A percentile compares a stretch with the other conserved stretches of the same genome.
These are phyloP conservation scores for Cyclostephanos invisitatus DNA, from an alignment of 108 stramenopile genomes.

Conservation along the genomic window DNA sequence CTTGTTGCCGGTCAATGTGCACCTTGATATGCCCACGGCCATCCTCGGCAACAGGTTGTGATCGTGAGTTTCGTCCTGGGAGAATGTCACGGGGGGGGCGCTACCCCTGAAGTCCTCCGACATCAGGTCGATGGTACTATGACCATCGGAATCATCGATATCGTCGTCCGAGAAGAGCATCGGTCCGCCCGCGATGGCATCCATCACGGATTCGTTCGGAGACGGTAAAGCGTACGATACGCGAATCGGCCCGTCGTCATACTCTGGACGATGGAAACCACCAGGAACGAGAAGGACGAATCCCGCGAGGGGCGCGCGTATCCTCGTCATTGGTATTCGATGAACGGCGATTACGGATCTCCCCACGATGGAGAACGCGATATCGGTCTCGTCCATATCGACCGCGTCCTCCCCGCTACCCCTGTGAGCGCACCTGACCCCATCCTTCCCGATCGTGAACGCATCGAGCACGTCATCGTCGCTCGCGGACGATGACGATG, in stretches of 20 bases:
- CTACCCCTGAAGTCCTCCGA: conserved; percentile 40
- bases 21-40: conserved; percentile 35
- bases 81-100: conserved; percentile 48
- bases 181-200: conserved; percentile 48
- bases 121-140: conserved; percentile 13
- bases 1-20: conserved; percentile 12
- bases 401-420: conserved; percentile 13
- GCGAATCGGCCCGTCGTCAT: conserved; percentile 7
- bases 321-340: background rate
- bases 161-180: conserved; percentile 32
- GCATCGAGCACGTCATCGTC: background rate
- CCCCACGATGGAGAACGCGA: conserved; percentile 38
- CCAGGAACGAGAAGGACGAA: conserved; percentile 8
- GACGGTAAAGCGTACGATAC: conserved; percentile 15
- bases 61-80: conserved; percentile 50
- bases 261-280: background rate
- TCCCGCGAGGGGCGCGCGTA: conserved; percentile 41
- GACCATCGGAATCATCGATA: background rate
- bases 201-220: background rate
- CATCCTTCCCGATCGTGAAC: conserved; percentile 9
- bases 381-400: conserved; percentile 3
- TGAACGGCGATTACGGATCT: conserved; percentile 13
- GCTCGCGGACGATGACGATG: background rate
- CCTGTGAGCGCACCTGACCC: conserved; percentile 19
- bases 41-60: conserved; percentile 47